A percentile compares a stretch with the other conserved stretches of the same genome.
Evolutionary conservation across 495 filamentous ascomycete species (phyloP).

Genomic region (Lepidopterella palustris): DNA sequence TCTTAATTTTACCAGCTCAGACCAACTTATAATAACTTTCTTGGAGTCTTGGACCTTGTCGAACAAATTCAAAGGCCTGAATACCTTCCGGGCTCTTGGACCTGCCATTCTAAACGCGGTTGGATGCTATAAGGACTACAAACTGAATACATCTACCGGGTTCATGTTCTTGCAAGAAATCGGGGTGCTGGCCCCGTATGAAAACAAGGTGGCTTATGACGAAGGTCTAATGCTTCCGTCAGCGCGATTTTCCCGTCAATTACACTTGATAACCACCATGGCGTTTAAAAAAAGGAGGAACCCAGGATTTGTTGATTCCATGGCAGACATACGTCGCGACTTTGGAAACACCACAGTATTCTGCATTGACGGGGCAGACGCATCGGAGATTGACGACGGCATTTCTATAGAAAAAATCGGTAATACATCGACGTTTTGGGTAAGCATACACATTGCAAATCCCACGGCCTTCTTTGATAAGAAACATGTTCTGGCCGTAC

Average conservation of each 20-base stretch:
- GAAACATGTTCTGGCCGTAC: conserved; percentile 51
- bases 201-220: conserved; percentile 59
- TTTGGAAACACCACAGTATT: conserved; percentile 68
- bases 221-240: conserved; percentile 55
- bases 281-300: conserved; percentile 11
- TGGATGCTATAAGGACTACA: conserved; percentile 56
- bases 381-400: conserved; percentile 84
- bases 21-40: conserved; percentile 59
- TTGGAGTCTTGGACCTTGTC: conserved; percentile 62
- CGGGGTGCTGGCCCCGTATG: conserved; percentile 75
- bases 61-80: conserved; percentile 42
- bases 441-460: conserved; percentile 89
- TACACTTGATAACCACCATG: conserved; percentile 29
- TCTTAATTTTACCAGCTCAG: conserved; percentile 39
- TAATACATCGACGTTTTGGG: conserved; percentile 53
- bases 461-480: conserved; percentile 72
- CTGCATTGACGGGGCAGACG: conserved; percentile 68
- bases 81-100: conserved; percentile 53
- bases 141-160: conserved; percentile 37
- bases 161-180: conserved; percentile 79
- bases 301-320: conserved; percentile 41
- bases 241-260: conserved; percentile 25
- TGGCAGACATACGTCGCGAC: conserved; percentile 59
- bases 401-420: conserved; percentile 66
- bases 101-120: conserved; percentile 66